Conservation (phyloP, 78 protist genomes). For the Dictyostelium brefeldianum region DNA sequence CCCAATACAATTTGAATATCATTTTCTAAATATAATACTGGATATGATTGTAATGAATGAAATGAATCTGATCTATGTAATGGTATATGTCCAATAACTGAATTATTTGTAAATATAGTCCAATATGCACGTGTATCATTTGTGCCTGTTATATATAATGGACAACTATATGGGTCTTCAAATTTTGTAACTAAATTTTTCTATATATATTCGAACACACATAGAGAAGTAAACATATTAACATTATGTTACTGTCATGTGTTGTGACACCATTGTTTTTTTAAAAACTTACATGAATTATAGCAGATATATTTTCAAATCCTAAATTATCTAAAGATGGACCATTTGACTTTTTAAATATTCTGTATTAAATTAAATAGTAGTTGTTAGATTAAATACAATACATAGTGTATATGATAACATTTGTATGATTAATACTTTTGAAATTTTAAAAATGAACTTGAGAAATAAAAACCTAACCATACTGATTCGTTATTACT, state of each 20-base stretch:
- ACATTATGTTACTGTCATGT: too few relatives aligned
- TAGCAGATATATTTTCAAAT: constrained; percentile 27
- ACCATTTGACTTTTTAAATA: constrained; percentile 45
- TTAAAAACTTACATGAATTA: constrained; percentile 31
- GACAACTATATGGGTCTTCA: constrained; percentile 66
- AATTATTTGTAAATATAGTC: constrained; percentile 22
- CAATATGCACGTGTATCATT: constrained; percentile 61
- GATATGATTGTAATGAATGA: constrained; percentile 58
- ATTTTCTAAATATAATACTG: constrained; percentile 43
- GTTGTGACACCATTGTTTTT: neutral
- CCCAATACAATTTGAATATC: constrained; percentile 72
- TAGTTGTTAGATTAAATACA: neutral
- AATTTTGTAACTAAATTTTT: constrained; percentile 41
- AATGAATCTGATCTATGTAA: constrained; percentile 66
- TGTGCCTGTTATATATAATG: constrained; percentile 61
- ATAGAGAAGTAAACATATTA: neutral
- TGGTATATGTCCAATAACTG: constrained; percentile 50
- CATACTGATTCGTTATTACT: constrained; percentile 47
- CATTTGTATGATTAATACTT: constrained; percentile 27
- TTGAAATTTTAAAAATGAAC: constrained; percentile 69
- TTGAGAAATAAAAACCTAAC: constrained; percentile 58
- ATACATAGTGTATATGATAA: neutral
- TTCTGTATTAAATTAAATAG: neutral
- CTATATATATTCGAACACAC: neutral
- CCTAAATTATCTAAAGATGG: constrained; percentile 28